Conservation (phyloP, 202 grass and related monocot species). For the Saccharum hybrid region DNA sequence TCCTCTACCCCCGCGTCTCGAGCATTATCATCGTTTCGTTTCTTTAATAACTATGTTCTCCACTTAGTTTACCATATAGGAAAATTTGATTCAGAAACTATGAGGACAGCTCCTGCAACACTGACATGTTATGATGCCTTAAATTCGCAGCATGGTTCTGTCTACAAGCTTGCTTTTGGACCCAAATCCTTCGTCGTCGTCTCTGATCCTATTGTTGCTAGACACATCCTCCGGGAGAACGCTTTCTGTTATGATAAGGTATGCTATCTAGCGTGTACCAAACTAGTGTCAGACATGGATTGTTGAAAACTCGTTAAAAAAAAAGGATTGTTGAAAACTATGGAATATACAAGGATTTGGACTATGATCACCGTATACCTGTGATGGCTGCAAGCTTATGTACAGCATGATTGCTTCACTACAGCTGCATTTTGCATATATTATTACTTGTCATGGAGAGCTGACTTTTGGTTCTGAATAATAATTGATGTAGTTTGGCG, state of each 20-base stretch:
- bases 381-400: conserved; percentile 2
- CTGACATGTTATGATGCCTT: conserved; percentile 40
- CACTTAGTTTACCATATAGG: background rate
- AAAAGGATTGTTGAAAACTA: background rate
- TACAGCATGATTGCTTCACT: background rate
- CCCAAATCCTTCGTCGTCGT: conserved; percentile 95
- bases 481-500: background rate
- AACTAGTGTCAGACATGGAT: background rate
- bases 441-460: background rate
- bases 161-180: conserved; percentile 96
- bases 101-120: background rate
- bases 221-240: conserved; percentile 89
- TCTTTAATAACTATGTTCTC: background rate
- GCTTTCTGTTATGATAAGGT: conserved; percentile 97
- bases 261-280: conserved; percentile 8
- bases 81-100: background rate
- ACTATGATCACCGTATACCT: background rate
- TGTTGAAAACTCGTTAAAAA: background rate
- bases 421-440: background rate
- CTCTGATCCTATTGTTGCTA: conserved; percentile 92
- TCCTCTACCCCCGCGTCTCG: background rate
- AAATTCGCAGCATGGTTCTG: conserved; percentile 84
- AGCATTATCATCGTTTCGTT: background rate
- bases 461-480: background rate
- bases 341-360: background rate